phyloP scores from a whole-genome alignment of 768 basidiomycete species.

The Auricularia heimuer region DNA sequence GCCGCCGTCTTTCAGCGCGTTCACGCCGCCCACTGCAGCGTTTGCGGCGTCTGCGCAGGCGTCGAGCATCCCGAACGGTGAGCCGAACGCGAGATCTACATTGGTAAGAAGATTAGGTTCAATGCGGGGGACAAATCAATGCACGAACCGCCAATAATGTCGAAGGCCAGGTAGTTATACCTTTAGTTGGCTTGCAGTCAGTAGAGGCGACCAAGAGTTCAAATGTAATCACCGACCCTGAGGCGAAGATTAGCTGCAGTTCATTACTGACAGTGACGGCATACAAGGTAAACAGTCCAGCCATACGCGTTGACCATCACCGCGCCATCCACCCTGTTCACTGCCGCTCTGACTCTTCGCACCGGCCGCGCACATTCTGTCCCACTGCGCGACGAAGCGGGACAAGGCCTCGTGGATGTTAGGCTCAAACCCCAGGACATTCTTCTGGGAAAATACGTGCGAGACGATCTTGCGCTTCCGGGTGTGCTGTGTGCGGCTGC shows the following conservation, averaged over 20 bases:
- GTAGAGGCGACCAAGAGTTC: too few relatives aligned
- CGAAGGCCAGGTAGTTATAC: slow-evolving; percentile 59
- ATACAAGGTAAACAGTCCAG: slow-evolving; percentile 63
- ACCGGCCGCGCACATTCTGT: slow-evolving; percentile 49
- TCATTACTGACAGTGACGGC: slow-evolving; percentile 18
- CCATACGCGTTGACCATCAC: slow-evolving; percentile 56
- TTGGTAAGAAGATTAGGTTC: too few relatives aligned
- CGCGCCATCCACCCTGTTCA: slow-evolving; percentile 53
- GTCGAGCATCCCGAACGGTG: slow-evolving; percentile 81
- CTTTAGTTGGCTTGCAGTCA: slow-evolving; percentile 9
- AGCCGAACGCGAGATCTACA: slow-evolving; percentile 70
- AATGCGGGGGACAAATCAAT: neutral
- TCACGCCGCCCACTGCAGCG: slow-evolving; percentile 47
- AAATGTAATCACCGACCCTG: too few relatives aligned
- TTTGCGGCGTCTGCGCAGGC: slow-evolving; percentile 63
- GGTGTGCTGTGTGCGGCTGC: slow-evolving; percentile 67
- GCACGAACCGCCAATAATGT: slow-evolving; percentile 51
- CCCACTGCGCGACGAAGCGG: slow-evolving; percentile 64
- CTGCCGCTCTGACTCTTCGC: slow-evolving; percentile 43
- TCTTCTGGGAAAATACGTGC: slow-evolving; percentile 78
- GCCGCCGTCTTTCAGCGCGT: slow-evolving; percentile 37
- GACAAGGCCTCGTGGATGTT: slow-evolving; percentile 54
- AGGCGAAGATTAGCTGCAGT: neutral
- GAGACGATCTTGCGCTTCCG: slow-evolving; percentile 89
- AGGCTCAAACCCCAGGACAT: slow-evolving; percentile 77